Base-by-base conservation (phyloP, 345 rosid genomes). In the Excoecaria cochinchinensis region DNA sequence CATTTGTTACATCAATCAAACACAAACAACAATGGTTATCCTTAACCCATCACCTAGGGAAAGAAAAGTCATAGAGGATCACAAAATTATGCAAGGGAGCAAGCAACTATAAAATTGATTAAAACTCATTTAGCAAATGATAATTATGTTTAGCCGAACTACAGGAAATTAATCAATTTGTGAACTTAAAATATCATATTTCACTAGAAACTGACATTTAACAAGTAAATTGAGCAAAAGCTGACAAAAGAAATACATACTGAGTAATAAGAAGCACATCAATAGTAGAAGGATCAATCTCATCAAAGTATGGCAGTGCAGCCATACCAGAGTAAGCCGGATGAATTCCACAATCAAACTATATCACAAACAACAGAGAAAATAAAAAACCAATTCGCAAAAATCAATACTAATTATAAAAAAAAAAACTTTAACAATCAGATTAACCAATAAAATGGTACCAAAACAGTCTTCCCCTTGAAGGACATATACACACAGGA, bases 321-420 rank as follows among this genome's bases (percentile, higher is more conserved):
- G 97, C 88, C 99, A 95, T 92, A 10, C 99, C 99, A 0, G 94
- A 86, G 71, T 92, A 95, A 42, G 89, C 95, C 6, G 92, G 99
- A 72, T 95, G 91, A 80, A 94, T 94, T 70, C 98, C 98, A 74
- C 97, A 94, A 76, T 94, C 97, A 77, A 94, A 92, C 97, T 94
- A 75, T n/a, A 78, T 52, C 61, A 74, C 40, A 46, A 24, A 62
- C 13, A 16, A 38, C 3, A 55, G 64, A 38, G 15, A 74, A 11
- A 31, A 58, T 38, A 17, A 21, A 16, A 6, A 38, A 53, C 21
- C 47, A 36, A 67, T 21, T 55, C 40, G 67, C 24, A 47, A 24
- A 13, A 8, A 14, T 13, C 17, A 15, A 61, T 9, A 5, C 5
- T 55, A 21, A 2, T 13, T 14, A 8, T n/a, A n/a, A n/a, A n/a